Evolutionary conservation across 1,284 basidiomycete genomes (phyloP), one percentile per base, ranked within the genome.

Genomic region (Ceratobasidium sp.): DNA sequence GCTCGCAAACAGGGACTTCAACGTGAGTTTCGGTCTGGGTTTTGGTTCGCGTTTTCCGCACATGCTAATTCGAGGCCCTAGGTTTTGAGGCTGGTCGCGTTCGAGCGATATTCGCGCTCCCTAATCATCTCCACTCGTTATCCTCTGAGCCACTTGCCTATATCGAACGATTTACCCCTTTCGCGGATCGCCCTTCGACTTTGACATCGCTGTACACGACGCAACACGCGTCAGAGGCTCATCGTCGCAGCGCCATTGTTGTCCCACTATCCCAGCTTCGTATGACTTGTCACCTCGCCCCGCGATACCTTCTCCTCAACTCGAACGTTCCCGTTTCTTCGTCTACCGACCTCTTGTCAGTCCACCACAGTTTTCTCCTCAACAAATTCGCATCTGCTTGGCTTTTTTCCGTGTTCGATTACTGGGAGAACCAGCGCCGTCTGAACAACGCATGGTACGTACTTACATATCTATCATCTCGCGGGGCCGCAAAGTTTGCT

Each of bases 211-310:
- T 67, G 5, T 49, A 49, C 44, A 49, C 64, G 12, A 67, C 64
- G 6, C 39, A 42, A 13, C 64, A 67, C 44, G n/a, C 42, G 7
- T 20, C 51, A 44, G 2, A 4, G 2, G 44, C n/a, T 20, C n/a
- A 28, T 23, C 20, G 3, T 26, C 44, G 64, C 6, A n/a, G 9
- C 20, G 18, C 26, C 18, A 20, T 42, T 15, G 64, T 67, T 26
- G 42, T 67, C 23, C 64, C 15, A 20, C 26, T 67, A 3, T 67
- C 42, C 40, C 4, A n/a, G 3, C 40, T 49, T 7, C 15, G 28
- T 20, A 67, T 67, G 64, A 51, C 20, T 2, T 67, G 64, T 20
- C 44, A 67, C 44, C 46, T 67, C 3, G 42, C 44, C 18, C 64
- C 44, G 3, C 42, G n/a, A 20, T 67, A 49, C 26, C 40, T 49